These are phyloP conservation scores for Mortierella sp. DNA, from an alignment of 371 early-diverging fungal genomes.

Conservation along the genomic window DNA sequence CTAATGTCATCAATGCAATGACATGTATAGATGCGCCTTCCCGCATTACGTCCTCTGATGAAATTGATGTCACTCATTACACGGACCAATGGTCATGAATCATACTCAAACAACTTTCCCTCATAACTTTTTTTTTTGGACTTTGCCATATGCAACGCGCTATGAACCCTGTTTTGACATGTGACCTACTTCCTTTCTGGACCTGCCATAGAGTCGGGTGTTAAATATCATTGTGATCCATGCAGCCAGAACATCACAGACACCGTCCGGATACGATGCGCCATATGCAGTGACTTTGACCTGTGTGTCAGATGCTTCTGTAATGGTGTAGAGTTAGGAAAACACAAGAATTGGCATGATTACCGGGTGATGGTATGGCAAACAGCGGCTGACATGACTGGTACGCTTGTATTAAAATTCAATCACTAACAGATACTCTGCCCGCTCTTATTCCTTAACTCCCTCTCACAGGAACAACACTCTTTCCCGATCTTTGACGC, in stretches of 20 bases:
- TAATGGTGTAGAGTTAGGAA: slow-evolving; percentile 84
- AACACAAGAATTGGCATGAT: slow-evolving; percentile 88
- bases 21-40: slow-evolving; percentile 28
- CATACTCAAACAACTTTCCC: slow-evolving; percentile 14
- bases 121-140: slow-evolving; percentile 8
- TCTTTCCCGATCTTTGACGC: slow-evolving; percentile 88
- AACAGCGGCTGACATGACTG: background rate
- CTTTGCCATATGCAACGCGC: background rate
- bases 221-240: slow-evolving; percentile 89
- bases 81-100: background rate
- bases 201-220: slow-evolving; percentile 47
- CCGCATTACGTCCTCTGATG: slow-evolving; percentile 1
- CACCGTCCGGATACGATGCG: slow-evolving; percentile 92
- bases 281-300: slow-evolving; percentile 94
- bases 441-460: background rate
- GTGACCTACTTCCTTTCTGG: slow-evolving; percentile 18
- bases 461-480: slow-evolving; percentile 73
- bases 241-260: slow-evolving; percentile 93
- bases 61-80: background rate
- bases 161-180: slow-evolving; percentile 13
- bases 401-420: background rate
- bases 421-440: background rate
- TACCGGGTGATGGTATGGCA: slow-evolving; percentile 84
- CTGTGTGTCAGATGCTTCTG: slow-evolving; percentile 96
- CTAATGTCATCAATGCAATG: slow-evolving; percentile 3